These are phyloP conservation scores for Gossypioides kirkii DNA, from an alignment of 345 rosid species.

Conservation along the genomic window DNA sequence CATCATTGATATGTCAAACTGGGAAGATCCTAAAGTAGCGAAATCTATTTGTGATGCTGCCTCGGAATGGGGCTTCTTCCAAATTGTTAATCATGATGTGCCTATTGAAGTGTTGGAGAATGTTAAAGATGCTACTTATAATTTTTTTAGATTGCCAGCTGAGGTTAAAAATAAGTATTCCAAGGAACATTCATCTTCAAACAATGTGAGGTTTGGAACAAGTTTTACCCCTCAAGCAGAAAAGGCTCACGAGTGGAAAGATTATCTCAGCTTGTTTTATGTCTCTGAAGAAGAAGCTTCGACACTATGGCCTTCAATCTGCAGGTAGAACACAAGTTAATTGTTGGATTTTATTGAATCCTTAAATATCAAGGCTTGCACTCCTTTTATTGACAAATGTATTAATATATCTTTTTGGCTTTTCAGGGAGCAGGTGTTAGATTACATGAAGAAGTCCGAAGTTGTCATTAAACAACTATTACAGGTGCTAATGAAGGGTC, in stretches of 20 bases:
- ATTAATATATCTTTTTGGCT: background rate
- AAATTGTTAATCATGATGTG: constrained; percentile 17
- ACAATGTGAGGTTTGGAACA: no score
- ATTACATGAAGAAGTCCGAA: constrained; percentile 18
- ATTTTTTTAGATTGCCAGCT: no score
- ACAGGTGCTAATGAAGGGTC: no score
- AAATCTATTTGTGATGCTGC: constrained; percentile 15
- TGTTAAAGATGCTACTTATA: no score
- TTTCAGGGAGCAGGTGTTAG: background rate
- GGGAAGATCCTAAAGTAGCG: background rate
- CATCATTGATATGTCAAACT: constrained; percentile 3
- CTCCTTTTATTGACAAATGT: background rate
- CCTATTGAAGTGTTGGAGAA: no score
- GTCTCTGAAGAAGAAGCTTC: constrained; percentile 7
- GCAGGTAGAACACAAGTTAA: background rate
- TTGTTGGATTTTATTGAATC: background rate
- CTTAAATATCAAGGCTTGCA: background rate
- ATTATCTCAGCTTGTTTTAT: no score
- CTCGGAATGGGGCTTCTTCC: constrained; percentile 17
- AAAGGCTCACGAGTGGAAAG: no score
- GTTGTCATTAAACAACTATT: constrained; percentile 14
- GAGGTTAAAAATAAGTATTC: no score
- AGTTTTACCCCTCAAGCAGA: no score
- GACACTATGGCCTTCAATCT: constrained; percentile 16
- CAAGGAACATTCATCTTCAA: no score